Evolutionary conservation across 331 rosid genomes (phyloP), one percentile per base, ranked within the genome.

Genomic region (Malus hybrid): DNA sequence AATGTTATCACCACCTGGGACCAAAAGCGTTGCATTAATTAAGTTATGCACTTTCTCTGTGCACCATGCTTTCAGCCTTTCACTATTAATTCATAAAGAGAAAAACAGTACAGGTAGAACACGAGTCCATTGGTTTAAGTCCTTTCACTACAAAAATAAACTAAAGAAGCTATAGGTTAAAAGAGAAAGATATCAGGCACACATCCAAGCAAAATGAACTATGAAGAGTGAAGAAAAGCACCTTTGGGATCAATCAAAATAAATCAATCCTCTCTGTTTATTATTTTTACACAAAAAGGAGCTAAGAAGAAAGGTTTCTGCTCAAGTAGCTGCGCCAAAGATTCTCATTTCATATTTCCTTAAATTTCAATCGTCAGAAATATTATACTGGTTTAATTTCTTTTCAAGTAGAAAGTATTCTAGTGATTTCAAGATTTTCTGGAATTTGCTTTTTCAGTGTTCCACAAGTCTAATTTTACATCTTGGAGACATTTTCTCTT

Each of bases 1-100:
- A 86, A 93, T 93, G 86, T 88, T 93, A 77, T 93, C 98, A 48
- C 98, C 98, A 19, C 97, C 97, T 89, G 84, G 71, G 29, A 36
- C 75, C 64, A 30, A 32, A 55, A 71, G 50, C 64, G 10, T 29
- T 15, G 60, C 73, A 26, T 68, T 68, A 28, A 68, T 46, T 68
- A 26, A 26, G 14, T 36, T 34, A 68, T 26, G 29, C 8, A 7
- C 32, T 50, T 16, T 34, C 63, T 4, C 42, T 52, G 6, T 50
- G 14, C 62, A 50, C 44, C 74, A 70, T 48, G 61, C 42, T 46
- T 68, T 26, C 36, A 10, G 7, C 63, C 63, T 22, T 22, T 22
- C 30, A 58, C 58, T 68, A 50, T 69, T 69, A 50, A 69, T 29
- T 69, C 44, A 28, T 16, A 24, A 20, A 50, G 19, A 24, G 36